Evolutionary conservation across 192 early-diverging fungal species (phyloP).

Genomic region (Anaeromyces robustus): DNA sequence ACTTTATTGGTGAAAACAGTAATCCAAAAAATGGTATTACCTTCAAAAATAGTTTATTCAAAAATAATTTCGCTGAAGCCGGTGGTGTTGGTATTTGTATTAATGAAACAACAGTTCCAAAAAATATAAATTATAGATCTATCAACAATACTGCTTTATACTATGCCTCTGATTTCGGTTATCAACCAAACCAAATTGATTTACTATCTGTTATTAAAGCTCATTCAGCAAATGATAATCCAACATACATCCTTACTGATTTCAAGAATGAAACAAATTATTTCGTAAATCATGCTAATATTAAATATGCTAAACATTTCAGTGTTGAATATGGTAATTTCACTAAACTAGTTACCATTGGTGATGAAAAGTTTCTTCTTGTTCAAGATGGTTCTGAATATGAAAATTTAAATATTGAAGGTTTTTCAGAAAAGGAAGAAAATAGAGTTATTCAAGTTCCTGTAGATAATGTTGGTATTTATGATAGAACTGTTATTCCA

Average conservation of each 20-base stretch:
- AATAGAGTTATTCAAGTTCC: neutral
- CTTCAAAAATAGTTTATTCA: neutral
- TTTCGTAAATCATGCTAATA: neutral
- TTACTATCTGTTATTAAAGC: neutral
- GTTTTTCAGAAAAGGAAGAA: neutral
- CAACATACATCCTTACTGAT: neutral
- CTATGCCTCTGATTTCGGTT: neutral
- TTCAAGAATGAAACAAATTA: neutral
- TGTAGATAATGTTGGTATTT: neutral
- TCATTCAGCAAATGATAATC: neutral
- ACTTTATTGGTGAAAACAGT: neutral
- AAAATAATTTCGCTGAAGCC: neutral
- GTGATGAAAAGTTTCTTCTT: neutral
- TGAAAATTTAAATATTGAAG: neutral
- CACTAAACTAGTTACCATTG: neutral
- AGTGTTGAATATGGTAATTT: neutral
- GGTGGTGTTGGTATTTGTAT: neutral
- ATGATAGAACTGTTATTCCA: neutral
- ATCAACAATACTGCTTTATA: neutral
- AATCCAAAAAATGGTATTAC: neutral
- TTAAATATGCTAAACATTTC: neutral
- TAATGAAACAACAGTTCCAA: neutral
- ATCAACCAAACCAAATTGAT: neutral
- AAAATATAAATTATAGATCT: neutral
- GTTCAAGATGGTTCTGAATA: neutral